phyloP scores from a whole-genome alignment of 2,329 filamentous ascomycete genomes.

The Diaporthe sp. region DNA sequence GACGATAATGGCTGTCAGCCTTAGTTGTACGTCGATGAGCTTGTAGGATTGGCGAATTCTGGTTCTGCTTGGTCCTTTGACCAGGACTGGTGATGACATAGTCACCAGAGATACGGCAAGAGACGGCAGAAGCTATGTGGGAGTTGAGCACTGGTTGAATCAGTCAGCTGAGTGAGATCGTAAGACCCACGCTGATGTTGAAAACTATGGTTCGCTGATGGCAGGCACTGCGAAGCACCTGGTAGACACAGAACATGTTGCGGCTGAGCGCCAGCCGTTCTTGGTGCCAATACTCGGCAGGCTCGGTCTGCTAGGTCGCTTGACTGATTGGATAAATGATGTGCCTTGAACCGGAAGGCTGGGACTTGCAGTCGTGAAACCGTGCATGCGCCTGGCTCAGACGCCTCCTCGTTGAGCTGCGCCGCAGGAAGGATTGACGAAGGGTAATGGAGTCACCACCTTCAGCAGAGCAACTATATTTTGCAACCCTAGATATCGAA shows the following conservation, averaged over 20 bases:
- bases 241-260: too few relatives aligned
- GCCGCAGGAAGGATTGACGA: background rate
- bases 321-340: background rate
- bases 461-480: too few relatives aligned
- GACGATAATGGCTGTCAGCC: background rate
- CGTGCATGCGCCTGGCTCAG: background rate
- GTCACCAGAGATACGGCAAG: background rate
- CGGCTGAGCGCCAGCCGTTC: background rate
- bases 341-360: background rate
- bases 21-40: too few relatives aligned
- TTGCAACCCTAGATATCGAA: background rate
- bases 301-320: background rate
- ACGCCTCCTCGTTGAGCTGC: background rate
- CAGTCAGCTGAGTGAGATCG: conserved; percentile 12
- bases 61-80: background rate
- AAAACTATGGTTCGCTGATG: background rate
- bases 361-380: too few relatives aligned
- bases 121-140: background rate
- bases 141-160: background rate
- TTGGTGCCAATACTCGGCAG: background rate
- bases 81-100: too few relatives aligned
- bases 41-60: background rate
- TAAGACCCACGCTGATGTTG: too few relatives aligned
- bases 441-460: too few relatives aligned
- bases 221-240: background rate